Base-by-base conservation (phyloP, 108 stramenopile species). In the Pseudonitzschia pungens region DNA sequence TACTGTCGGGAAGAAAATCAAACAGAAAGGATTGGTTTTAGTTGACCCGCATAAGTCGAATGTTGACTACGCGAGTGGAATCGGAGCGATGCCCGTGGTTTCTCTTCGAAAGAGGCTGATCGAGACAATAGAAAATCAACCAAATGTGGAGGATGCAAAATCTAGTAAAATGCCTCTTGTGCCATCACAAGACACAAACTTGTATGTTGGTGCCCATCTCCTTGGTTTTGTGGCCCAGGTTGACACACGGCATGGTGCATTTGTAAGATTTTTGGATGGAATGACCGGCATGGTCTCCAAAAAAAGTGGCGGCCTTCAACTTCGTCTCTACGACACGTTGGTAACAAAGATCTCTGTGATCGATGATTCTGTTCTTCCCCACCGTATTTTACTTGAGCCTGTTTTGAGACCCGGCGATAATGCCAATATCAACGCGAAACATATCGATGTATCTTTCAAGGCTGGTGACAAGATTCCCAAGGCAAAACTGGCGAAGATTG, bases 261-360 rank as follows among this genome's bases (percentile, higher is more conserved):
- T 96, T 60, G 76, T 96, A 33, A 83, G 88, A 15, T 96, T 93
- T 71, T 71, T 89, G 43, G 86, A 91, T 76, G 84, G 87, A 29
- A 74, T 93, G 41, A 92, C 95, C 28, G 95, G 91, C 20, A 69
- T 96, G 16, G 82, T 93, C 16, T 91, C 92, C 0, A 91, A 91
- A 71, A 76, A 81, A 64, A 91, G 89, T 70, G 86, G 88, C 28
- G 95, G 95, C 36, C 66, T 92, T 26, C 68, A 82, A 51, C 78
- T 93, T 44, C 75, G 53, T 1, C 72, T 82, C 2, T 91, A 80
- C 70, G 82, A 76, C 29, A 91, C 93, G 1, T 72, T 95, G 27
- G 43, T 83, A 27, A 83, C 91, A 41, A 78, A 77, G 44, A 81
- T 95, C 10, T 78, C 80, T 28, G 89, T 89, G n/a, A 65, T 95